Conservation (phyloP, 129 eudicot genomes). For the Flaveria ramosissima region DNA sequence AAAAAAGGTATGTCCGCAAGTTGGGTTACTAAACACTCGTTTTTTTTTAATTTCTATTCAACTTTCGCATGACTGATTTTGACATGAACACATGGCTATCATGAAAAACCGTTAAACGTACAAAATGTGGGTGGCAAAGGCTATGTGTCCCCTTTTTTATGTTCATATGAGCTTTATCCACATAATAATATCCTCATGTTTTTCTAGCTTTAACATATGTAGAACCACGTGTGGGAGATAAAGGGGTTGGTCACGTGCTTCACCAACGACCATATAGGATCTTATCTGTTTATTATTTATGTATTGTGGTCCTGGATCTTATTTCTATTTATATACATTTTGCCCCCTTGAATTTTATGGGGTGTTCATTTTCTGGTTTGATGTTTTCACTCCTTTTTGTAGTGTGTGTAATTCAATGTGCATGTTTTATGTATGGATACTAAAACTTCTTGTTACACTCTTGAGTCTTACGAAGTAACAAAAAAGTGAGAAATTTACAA, state of each 20-base stretch:
- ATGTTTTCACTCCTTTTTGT: not conserved
- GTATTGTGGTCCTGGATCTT: slow-evolving; percentile 2
- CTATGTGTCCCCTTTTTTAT: slow-evolving; percentile 4
- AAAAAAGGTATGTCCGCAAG: not conserved
- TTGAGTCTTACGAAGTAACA: not conserved
- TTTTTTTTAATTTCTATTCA: not conserved
- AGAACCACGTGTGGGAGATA: slow-evolving; percentile 50
- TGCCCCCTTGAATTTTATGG: slow-evolving; percentile 12
- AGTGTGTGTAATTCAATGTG: not conserved
- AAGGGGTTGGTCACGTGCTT: slow-evolving; percentile 37
- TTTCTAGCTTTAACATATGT: slow-evolving; percentile 15
- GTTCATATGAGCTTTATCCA: slow-evolving; percentile 33
- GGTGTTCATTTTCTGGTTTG: not conserved
- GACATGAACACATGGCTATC: slow-evolving; percentile 23
- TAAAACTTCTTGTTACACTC: not conserved
- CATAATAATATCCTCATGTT: slow-evolving; percentile 4
- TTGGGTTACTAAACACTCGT: not conserved
- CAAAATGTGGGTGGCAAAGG: slow-evolving; percentile 32
- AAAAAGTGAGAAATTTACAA: not conserved
- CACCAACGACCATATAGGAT: slow-evolving; percentile 29
- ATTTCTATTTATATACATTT: slow-evolving; percentile 11
- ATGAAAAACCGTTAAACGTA: slow-evolving; percentile 10
- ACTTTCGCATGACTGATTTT: slow-evolving; percentile 5
- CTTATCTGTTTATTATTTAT: slow-evolving; percentile 17
- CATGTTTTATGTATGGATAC: not conserved